Evolutionary conservation across 2,329 filamentous ascomycete species (phyloP), one percentile per base, ranked within the genome.

Genomic region (Colletotrichum lentis): DNA sequence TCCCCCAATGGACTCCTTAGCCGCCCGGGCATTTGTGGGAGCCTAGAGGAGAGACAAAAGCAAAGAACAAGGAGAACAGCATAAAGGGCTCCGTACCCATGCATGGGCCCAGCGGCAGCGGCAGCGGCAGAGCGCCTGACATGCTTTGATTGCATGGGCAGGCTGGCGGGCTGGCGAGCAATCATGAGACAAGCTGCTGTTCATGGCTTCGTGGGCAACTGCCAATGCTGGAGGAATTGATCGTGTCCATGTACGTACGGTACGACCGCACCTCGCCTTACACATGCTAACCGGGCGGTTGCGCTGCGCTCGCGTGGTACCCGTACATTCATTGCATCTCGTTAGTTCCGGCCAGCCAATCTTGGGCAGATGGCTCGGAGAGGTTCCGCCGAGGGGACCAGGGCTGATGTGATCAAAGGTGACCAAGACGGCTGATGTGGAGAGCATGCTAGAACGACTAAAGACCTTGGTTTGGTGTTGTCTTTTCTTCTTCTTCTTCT

Each of bases 371-470:
- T 49, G 31, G 56, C 37, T 59, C 44, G 56, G 56, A 49, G 27
- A 59, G 37, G 43, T 59, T 59, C 56, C 44, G 56, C 27, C 31
- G 39, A 58, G 27, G 55, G 27, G n/a, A 24, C 56, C n/a, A 43
- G 43, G 43, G 20, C 43, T 59, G 44, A 35, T 49, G 31, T 49
- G 43, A 49, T 47, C 35, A 31, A 59, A 47, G 14, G 44, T 49
- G 43, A 37, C 39, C 50, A 63, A 63, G 61, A 41, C 52, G 43
- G 61, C 43, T 43, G 43, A 56, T 41, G 61, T 57, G 52, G 61
- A 20, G 61, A 63, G 37, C 22, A 56, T 41, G 18, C 50, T 37
- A n/a, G 27, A 55, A 22, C 20, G n/a, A 27, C 35, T 52, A 18
- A 43, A 39, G 27, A 22, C 14, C 39, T 60, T n/a, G n/a, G n/a